phyloP scores from a whole-genome alignment of 2,329 filamentous ascomycete species.

The Botrytis sinoallii region DNA sequence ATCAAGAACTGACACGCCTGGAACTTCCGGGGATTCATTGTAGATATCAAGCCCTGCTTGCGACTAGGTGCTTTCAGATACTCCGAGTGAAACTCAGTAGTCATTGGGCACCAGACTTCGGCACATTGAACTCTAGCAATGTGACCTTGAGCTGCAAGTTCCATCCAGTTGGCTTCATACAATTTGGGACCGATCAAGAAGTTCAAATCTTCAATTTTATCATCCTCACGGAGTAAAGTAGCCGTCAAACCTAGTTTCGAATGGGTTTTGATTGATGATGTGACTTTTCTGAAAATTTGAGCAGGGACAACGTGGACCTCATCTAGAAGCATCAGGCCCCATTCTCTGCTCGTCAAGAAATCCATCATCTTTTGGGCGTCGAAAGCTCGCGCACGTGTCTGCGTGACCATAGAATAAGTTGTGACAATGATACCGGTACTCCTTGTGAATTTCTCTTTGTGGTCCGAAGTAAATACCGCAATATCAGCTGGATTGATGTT shows the following conservation, averaged over 20 bases:
- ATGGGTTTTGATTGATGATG: conserved; percentile 88
- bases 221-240: conserved; percentile 90
- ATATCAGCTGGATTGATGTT: conserved; percentile 94
- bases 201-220: conserved; percentile 97
- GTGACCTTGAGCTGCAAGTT: conserved; percentile 92
- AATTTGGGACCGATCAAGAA: conserved; percentile 96
- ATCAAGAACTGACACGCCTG: conserved; percentile 98
- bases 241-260: conserved; percentile 93
- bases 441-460: conserved; percentile 80
- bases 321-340: conserved; percentile 95
- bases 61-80: conserved; percentile 72
- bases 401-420: conserved; percentile 98
- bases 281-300: conserved; percentile 93
- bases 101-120: conserved; percentile 99
- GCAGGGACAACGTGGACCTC: conserved; percentile 98
- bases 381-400: conserved; percentile 80
- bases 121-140: conserved; percentile 97
- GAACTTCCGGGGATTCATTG: conserved; percentile 97
- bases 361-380: conserved; percentile 98
- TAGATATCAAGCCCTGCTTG: conserved; percentile 72
- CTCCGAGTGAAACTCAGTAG: conserved; percentile 94
- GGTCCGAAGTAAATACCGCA: conserved; percentile 90
- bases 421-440: conserved; percentile 96
- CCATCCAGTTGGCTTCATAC: conserved; percentile 99
- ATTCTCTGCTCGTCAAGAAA: conserved; percentile 83